Percentiles rank a stretch among this genome's conserved stretches.
phyloP scores from a whole-genome alignment of 2,329 filamentous ascomycete genomes.

The Orbilia ellipsospora region DNA sequence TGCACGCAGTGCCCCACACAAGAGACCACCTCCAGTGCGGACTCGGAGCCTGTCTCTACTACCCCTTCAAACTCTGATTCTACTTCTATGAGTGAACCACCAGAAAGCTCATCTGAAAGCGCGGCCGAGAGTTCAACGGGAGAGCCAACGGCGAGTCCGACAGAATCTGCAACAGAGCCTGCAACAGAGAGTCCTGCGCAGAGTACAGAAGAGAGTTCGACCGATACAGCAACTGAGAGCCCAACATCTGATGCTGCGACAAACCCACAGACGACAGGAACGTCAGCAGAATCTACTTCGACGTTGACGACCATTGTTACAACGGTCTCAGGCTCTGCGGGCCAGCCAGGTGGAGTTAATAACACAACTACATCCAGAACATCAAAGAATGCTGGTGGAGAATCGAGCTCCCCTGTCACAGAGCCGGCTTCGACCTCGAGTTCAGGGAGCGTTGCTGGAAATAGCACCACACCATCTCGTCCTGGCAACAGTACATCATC shows the following conservation, averaged over 20 bases:
- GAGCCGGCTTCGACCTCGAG: background rate
- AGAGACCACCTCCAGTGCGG: background rate
- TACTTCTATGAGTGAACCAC: background rate
- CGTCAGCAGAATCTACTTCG: background rate
- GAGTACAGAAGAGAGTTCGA: background rate
- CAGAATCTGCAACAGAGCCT: background rate
- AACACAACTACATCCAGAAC: background rate
- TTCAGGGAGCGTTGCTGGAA: background rate
- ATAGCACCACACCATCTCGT: background rate
- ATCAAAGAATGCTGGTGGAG: background rate
- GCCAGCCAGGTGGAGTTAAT: background rate
- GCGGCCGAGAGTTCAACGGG: background rate
- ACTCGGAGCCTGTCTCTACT: too few relatives aligned
- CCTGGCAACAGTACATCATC: background rate
- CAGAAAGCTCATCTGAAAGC: background rate
- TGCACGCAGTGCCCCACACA: background rate
- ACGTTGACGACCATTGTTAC: conserved; percentile 2
- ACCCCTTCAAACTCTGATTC: too few relatives aligned
- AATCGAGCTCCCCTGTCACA: background rate
- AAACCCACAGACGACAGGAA: background rate
- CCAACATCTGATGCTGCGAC: background rate
- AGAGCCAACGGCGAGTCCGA: background rate
- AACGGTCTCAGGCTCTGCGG: background rate
- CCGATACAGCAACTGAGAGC: background rate
- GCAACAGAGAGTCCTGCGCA: background rate